These are phyloP conservation scores for Verruconis gallopava DNA, from an alignment of 2,329 filamentous ascomycete species.

Conservation along the genomic window DNA sequence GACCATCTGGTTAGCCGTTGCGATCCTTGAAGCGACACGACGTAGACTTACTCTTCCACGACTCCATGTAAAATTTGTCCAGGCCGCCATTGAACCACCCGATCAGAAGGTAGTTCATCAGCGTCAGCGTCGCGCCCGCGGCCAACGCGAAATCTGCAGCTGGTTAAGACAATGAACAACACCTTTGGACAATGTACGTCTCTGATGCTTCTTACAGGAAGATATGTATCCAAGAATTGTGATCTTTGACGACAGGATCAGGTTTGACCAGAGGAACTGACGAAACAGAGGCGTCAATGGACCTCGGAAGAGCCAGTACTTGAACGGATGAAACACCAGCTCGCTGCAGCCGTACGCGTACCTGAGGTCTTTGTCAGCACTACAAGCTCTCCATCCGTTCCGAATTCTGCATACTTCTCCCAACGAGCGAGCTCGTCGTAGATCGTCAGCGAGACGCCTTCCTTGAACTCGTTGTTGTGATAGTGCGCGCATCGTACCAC, in stretches of 20 bases:
- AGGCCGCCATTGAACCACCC: constrained; percentile 11
- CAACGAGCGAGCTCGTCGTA: constrained; percentile 12
- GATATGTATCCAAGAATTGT: constrained; percentile 13
- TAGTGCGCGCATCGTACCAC: constrained; percentile 11
- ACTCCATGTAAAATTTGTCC: constrained; percentile 12
- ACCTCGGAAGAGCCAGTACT: constrained; percentile 8
- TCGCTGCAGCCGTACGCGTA: constrained; percentile 13
- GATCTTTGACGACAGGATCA: constrained; percentile 12
- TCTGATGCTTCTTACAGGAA: constrained; percentile 2
- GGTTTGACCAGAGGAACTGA: constrained; percentile 11
- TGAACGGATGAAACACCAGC: constrained; percentile 12
- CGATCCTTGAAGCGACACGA: neutral
- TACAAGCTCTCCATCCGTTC: neutral
- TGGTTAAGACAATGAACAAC: neutral
- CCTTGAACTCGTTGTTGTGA: constrained; percentile 12
- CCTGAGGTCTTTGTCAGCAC: neutral
- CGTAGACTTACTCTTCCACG: constrained; percentile 11
- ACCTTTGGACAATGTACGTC: neutral
- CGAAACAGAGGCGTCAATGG: constrained; percentile 12
- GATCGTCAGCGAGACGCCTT: constrained; percentile 12
- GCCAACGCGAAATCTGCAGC: constrained; percentile 12
- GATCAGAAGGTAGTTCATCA: constrained; percentile 12
- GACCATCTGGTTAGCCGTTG: neutral
- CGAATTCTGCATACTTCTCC: constrained; percentile 11
- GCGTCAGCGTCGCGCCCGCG: constrained; percentile 9